Percentiles rank a stretch among this genome's conserved stretches.
phyloP scores from a whole-genome alignment of 2,329 filamentous ascomycete species.

The Diaporthe longicolla region DNA sequence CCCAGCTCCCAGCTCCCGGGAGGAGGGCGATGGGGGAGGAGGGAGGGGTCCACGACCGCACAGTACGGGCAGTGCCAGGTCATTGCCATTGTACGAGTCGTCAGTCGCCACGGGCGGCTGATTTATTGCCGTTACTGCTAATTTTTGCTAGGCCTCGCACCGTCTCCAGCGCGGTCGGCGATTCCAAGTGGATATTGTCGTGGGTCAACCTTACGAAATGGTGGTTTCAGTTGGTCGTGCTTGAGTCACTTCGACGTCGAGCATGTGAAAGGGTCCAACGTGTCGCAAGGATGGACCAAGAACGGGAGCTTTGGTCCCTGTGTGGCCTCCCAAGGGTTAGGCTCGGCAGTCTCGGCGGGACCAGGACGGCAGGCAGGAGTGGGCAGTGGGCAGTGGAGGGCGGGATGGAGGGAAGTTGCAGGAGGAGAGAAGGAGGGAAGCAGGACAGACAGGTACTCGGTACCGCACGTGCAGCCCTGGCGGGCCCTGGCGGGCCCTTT shows the following conservation, averaged over 20 bases:
- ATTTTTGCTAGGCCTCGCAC: conserved; percentile 35
- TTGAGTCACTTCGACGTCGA: conserved; percentile 34
- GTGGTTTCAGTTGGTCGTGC: conserved; percentile 34
- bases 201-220: conserved; percentile 35
- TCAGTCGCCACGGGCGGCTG: conserved; percentile 38
- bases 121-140: conserved; percentile 7
- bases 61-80: conserved; percentile 32
- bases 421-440: too few relatives aligned
- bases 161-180: conserved; percentile 32
- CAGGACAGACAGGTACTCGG: background rate
- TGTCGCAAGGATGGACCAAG: conserved; percentile 5
- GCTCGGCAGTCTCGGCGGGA: conserved; percentile 23
- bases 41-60: background rate
- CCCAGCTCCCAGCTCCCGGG: too few relatives aligned
- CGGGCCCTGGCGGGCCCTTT: too few relatives aligned
- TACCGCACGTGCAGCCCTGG: background rate
- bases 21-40: background rate
- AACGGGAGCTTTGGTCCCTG: background rate
- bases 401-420: background rate
- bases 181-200: conserved; percentile 30
- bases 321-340: background rate
- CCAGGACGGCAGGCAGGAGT: background rate
- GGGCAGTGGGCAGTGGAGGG: too few relatives aligned
- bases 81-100: conserved; percentile 28
- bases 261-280: conserved; percentile 39